phyloP scores from a whole-genome alignment of 169 alveolate species.

The Perkinsus marinus region DNA sequence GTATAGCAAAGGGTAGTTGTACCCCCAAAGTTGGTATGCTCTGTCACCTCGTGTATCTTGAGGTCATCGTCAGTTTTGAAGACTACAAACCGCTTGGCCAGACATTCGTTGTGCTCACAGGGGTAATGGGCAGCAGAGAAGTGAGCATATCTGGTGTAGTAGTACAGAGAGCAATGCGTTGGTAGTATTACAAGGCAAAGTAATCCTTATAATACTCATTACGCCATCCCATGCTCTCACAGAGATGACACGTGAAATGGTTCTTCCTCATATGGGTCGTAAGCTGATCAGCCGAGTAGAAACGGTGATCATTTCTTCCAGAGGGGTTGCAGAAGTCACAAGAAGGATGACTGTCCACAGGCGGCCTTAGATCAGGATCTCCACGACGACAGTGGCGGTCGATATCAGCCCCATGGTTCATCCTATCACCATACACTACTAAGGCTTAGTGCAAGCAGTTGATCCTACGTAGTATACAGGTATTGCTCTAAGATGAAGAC shows the following conservation, averaged over 20 bases:
- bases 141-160: not conserved
- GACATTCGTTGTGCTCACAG: not conserved
- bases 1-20: too few relatives aligned
- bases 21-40: not conserved
- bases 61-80: not conserved
- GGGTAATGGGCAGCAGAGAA: not conserved
- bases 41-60: not conserved
- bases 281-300: not conserved
- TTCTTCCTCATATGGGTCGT: not conserved
- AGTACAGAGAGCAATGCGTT: not conserved
- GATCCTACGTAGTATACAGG: not conserved
- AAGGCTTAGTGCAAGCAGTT: not conserved
- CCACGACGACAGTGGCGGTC: not conserved
- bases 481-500: not conserved
- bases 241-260: not conserved
- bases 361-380: not conserved
- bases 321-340: not conserved
- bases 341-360: not conserved
- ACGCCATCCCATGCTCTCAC: not conserved
- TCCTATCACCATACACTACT: not conserved
- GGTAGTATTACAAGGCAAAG: not conserved
- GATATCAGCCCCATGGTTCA: not conserved
- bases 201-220: not conserved
- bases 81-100: not conserved
- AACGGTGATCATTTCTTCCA: not conserved